A percentile compares a stretch with the other conserved stretches of the same genome.
phyloP scores from a whole-genome alignment of 345 rosid genomes.

The Citrus medica region DNA sequence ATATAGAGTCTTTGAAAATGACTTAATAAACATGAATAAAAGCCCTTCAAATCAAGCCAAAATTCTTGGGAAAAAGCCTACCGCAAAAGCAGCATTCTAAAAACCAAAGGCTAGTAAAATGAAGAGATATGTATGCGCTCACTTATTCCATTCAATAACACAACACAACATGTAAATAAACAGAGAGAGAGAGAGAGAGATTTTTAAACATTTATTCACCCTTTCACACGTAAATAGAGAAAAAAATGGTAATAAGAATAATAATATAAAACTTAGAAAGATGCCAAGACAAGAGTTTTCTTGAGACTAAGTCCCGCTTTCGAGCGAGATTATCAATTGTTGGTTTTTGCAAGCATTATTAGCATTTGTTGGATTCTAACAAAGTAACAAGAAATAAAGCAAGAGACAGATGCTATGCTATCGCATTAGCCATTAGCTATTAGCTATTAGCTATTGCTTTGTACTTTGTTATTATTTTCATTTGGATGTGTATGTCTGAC shows the following conservation, averaged over 20 bases:
- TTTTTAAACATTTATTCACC: not conserved
- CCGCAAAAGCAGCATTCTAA: slow-evolving; percentile 1
- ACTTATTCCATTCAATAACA: slow-evolving; percentile 6
- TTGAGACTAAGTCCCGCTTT: not conserved
- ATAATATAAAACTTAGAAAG: not conserved
- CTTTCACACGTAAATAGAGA: slow-evolving; percentile 10
- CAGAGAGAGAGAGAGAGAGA: not conserved
- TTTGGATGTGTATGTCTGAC: slow-evolving; percentile 30
- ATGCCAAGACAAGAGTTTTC: not conserved
- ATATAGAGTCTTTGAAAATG: slow-evolving; percentile 15
- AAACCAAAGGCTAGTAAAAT: not conserved
- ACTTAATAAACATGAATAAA: slow-evolving; percentile 7
- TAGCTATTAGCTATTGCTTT: not conserved
- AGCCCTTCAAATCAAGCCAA: slow-evolving; percentile 23
- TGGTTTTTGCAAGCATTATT: slow-evolving; percentile 1
- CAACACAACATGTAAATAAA: too few relatives aligned
- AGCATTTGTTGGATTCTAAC: slow-evolving; percentile 4
- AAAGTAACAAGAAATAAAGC: not conserved
- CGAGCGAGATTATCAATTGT: not conserved
- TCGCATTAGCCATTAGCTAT: too few relatives aligned
- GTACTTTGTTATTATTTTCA: not conserved
- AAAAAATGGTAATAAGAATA: too few relatives aligned
- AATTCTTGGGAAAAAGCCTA: slow-evolving; percentile 21
- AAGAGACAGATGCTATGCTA: not conserved
- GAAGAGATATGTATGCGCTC: not conserved